These are phyloP conservation scores for Solanum pennellii DNA, from an alignment of 257 asterid genomes.

Conservation along the genomic window DNA sequence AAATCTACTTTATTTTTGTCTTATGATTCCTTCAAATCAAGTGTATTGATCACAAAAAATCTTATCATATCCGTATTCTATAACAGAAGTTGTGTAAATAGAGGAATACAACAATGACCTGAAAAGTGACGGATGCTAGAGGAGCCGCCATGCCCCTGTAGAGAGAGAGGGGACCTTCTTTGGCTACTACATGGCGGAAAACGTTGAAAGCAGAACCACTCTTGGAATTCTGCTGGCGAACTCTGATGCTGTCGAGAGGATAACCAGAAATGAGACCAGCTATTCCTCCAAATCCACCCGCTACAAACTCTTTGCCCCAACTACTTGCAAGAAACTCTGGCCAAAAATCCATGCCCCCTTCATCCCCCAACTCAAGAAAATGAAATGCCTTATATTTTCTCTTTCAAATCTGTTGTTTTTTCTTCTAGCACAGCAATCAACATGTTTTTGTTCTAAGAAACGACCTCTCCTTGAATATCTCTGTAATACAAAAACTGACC, in stretches of 20 bases:
- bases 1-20: not conserved
- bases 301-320: conserved; percentile 75
- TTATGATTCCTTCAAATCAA: not conserved
- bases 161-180: conserved; percentile 52
- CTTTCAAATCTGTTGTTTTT: not conserved
- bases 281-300: conserved; percentile 75
- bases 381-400: not conserved
- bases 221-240: conserved; percentile 51
- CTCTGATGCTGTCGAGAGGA: conserved; percentile 73
- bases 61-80: not conserved
- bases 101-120: conserved; percentile 22
- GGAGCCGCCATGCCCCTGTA: conserved; percentile 85
- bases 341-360: conserved; percentile 59
- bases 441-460: not conserved
- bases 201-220: conserved; percentile 36
- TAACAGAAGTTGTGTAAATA: not conserved
- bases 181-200: conserved; percentile 33
- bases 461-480: not conserved
- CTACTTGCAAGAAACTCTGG: conserved; percentile 63
- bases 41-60: not conserved
- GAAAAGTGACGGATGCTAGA: conserved; percentile 60
- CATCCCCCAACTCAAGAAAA: not conserved
- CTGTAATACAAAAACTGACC: not conserved
- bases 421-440: not conserved
- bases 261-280: conserved; percentile 67